Evolutionary conservation across 2,329 filamentous ascomycete species (phyloP), one percentile per base, ranked within the genome.

Genomic region (Scortechinia acanthostroma): DNA sequence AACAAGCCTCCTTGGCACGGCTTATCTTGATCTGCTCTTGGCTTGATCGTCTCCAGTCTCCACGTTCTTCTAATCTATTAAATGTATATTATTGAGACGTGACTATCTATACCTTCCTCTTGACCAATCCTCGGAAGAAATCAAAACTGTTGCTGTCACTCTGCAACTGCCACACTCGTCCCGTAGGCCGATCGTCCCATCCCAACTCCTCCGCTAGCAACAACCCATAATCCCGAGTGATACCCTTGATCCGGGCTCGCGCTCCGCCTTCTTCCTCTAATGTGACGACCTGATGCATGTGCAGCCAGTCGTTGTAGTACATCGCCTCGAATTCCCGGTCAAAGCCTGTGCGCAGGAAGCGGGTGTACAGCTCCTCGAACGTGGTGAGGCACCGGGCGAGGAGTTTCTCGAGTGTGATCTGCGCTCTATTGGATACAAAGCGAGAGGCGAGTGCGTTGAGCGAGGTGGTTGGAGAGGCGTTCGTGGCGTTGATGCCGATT

Each of bases 141-240:
- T 40, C 35, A 19, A 40, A 40, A 17, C 35, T 40, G 17, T 40
- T 40, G 17, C 35, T 40, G 35, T 40, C 35, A 40, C 35, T 40
- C 17, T 40, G 35, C 35, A 40, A 19, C 35, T 40, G 35, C 35
- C 35, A 40, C 6, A 40, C 35, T 19, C 35, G 35, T 10, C 35
- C 35, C 10, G 35, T 40, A 6, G 35, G 35, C 17, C 35, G 10
- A 40, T 40, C 35, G 6, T 19, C 17, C 35, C 35, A 40, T 19
- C 35, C 35, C 6, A 40, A 17, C 17, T 40, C 35, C 35, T 40
- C 35, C 17, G 35, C 35, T 6, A 40, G 17, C 10, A 40, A 19
- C 10, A 40, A 17, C 10, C 35, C 35, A 40, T 40, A 40, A 17
- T 40, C 35, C 10, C 35, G 6, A 6, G 35, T 40, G 20, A 40